Evolutionary conservation across 2,329 filamentous ascomycete species (phyloP), one percentile per base, ranked within the genome.

Genomic region (Pseudofabraea citricarpa): DNA sequence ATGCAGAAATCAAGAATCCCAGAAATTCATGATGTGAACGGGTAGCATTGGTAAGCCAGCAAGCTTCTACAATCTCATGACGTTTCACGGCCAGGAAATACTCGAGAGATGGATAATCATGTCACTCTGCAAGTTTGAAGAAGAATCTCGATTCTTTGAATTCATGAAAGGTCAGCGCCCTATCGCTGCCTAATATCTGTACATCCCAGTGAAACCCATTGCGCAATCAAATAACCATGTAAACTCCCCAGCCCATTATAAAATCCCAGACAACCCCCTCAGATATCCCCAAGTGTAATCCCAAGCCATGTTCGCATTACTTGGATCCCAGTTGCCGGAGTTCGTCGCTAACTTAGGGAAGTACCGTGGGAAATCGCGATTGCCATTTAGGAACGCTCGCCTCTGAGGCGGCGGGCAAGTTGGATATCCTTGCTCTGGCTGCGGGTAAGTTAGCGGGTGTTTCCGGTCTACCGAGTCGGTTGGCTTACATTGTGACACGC

Each of bases 401-500:
- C 93, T 63, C 93, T 88, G 65, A 98, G 88, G 64, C 93, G 87
- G 59, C 93, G 87, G 63, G 91, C 90, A 40, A 97, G 83, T 74
- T 97, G 91, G 66, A 97, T 96, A 62, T 96, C 91, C 79, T 96
- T 96, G 35, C 19, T 22, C 71, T 70, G 64, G 6, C 12, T 19
- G 18, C 8, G 12, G 40, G 40, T 48, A 40, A 48, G 46, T 40
- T 6, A 20, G 5, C 10, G 5, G 21, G 19, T n/a, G n/a, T n/a
- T n/a, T n/a, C n/a, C n/a, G n/a, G n/a, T n/a, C n/a, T n/a, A n/a
- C n/a, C n/a, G n/a, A n/a, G n/a, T n/a, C n/a, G n/a, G n/a, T n/a
- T n/a, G n/a, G 33, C 32, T 15, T 16, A 20, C 20, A 97, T 97
- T 64, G 91, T 97, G 65, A 97, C 93, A 75, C 93, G 90, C 83